Evolutionary conservation across 202 grass and related monocot genomes (phyloP).

Genomic region (Digitaria exilis): DNA sequence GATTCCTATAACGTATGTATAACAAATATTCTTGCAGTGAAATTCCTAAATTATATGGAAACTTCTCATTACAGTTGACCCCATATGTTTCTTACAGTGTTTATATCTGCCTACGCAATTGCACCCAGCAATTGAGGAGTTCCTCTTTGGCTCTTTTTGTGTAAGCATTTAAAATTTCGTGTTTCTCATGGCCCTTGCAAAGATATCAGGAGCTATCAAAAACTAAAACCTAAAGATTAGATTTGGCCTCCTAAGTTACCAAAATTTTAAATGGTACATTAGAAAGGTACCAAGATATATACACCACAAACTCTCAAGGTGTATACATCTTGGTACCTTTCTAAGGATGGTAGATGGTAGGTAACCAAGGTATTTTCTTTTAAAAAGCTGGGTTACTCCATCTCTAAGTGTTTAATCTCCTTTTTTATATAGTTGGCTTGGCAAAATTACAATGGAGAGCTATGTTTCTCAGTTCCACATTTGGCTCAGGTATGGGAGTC

Average conservation of each 20-base stretch:
- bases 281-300: too few species aligned
- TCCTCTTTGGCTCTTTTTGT: constrained; percentile 69
- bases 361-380: constrained; percentile 7
- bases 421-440: constrained; percentile 73
- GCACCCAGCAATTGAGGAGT: constrained; percentile 84
- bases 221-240: background rate
- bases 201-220: background rate
- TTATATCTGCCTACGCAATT: constrained; percentile 90
- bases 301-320: too few species aligned
- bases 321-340: background rate
- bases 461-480: constrained; percentile 97
- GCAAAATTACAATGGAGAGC: constrained; percentile 94
- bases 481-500: constrained; percentile 73
- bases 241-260: too few species aligned
- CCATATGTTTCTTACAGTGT: constrained; percentile 50
- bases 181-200: background rate
- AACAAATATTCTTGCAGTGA: background rate
- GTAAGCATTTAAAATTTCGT: constrained; percentile 49
- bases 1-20: constrained; percentile 93
- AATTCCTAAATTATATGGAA: background rate
- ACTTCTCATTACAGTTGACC: background rate
- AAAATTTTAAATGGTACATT: too few species aligned
- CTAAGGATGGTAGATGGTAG: background rate
- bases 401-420: constrained; percentile 1
- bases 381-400: background rate